Evolutionary conservation across 78 protist genomes (phyloP).

Genomic region (Planoprotostelium fungivorum): DNA sequence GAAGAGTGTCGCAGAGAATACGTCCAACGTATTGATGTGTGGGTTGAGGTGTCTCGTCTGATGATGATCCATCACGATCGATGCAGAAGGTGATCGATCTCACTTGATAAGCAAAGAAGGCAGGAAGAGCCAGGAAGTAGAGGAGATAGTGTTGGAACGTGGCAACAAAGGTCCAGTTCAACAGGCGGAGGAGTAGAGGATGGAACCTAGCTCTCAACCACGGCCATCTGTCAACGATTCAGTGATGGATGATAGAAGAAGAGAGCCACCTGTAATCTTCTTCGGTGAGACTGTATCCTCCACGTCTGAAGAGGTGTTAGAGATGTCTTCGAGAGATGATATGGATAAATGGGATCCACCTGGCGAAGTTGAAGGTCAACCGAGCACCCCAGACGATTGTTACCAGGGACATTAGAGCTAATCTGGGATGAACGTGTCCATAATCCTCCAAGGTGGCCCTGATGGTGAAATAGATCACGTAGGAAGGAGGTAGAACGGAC

Average conservation of each 20-base stretch:
- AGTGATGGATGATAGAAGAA: not conserved
- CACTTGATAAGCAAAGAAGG: not conserved
- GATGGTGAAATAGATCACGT: not conserved
- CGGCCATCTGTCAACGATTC: not conserved
- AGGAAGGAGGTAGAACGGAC: constrained; percentile 9
- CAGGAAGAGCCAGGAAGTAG: not conserved
- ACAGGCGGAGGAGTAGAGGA: not conserved
- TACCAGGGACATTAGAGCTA: not conserved
- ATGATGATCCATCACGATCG: not conserved
- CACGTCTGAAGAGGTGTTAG: not conserved
- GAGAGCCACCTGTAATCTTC: not conserved
- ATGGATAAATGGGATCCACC: not conserved
- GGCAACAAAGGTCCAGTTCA: not conserved
- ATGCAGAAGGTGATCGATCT: not conserved
- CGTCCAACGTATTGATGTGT: constrained; percentile 8
- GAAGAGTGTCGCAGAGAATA: constrained; percentile 2
- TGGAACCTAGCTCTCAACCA: not conserved
- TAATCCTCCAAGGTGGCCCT: not conserved
- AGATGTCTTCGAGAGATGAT: not conserved
- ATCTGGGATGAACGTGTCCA: not conserved
- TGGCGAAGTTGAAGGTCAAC: not conserved
- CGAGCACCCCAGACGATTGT: not conserved
- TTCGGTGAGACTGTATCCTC: not conserved
- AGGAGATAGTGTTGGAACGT: constrained; percentile 6
- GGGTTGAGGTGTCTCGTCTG: not conserved